Evolutionary conservation across 2,329 filamentous ascomycete genomes (phyloP), one percentile per base, ranked within the genome.

Genomic region (Pseudogymnoascus sp.): DNA sequence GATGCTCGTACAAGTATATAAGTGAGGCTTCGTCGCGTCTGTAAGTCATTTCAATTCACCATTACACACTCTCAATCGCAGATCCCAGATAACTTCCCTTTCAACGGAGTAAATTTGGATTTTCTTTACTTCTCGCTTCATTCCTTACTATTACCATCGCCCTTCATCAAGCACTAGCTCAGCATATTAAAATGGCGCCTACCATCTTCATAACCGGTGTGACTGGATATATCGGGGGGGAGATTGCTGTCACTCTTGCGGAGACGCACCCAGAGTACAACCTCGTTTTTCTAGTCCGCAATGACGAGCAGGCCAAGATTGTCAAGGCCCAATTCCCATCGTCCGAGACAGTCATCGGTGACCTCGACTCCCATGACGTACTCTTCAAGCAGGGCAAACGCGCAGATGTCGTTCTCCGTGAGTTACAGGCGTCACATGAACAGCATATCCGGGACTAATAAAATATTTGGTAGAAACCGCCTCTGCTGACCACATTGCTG

Each of bases 381-480:
- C 63, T 76, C 11, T 63, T 69, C 29, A 61, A 67, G 10, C 71
- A 73, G 9, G 71, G 68, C 5, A 64, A 70, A 1, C 67, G 69
- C 21, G 73, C 73, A 0, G 74, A 75, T 59, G 70, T 76, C 1
- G 70, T 76, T 1, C 61, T 76, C 40, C 72, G 74, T 75, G 61
- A 39, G 63, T 63, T 21, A 8, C n/a, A 26, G 13, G n/a, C 35
- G 26, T 29, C 6, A n/a, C 15, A 9, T n/a, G 17, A 17, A 31
- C 24, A n/a, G 11, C 26, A 31, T 10, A n/a, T 5, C 10, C 26
- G 40, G 41, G 35, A 24, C 13, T 35, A 17, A 11, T 9, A 17
- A n/a, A 24, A 63, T 10, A 29, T 8, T 17, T 15, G 10, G 10
- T 24, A 68, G 67, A 68, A 63, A 61, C 60, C 13, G 67, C 66